Evolutionary conservation across 2,329 filamentous ascomycete genomes (phyloP).

Genomic region (Mariannaea elegans): DNA sequence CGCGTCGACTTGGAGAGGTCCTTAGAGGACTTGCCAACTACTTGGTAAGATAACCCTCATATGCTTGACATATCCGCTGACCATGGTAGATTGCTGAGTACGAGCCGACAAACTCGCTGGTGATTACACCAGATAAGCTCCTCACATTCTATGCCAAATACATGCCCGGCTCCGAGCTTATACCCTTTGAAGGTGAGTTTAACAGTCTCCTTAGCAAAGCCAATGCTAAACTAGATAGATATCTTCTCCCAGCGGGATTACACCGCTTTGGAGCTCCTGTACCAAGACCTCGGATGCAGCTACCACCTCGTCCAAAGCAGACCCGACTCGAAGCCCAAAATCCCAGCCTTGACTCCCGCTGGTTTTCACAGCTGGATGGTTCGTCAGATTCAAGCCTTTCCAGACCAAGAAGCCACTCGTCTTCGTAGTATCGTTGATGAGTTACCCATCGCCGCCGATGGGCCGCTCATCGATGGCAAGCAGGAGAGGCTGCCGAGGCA

Average conservation of each 20-base stretch:
- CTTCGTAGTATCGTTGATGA: conserved; percentile 73
- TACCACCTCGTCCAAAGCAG: conserved; percentile 71
- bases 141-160: conserved; percentile 76
- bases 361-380: conserved; percentile 79
- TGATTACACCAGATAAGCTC: conserved; percentile 81
- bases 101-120: conserved; percentile 55
- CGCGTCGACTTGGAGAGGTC: conserved; percentile 73
- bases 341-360: conserved; percentile 72
- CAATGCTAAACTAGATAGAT: conserved; percentile 43
- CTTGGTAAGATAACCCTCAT: conserved; percentile 60
- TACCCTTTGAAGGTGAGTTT: conserved; percentile 71
- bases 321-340: conserved; percentile 60
- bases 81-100: conserved; percentile 43
- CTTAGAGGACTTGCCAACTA: conserved; percentile 78
- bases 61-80: neutral
- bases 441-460: conserved; percentile 70
- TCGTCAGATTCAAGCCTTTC: conserved; percentile 77
- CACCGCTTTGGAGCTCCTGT: conserved; percentile 57
- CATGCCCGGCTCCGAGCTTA: conserved; percentile 69
- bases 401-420: conserved; percentile 77
- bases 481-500: conserved; percentile 82
- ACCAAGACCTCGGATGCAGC: conserved; percentile 61
- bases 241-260: conserved; percentile 56
- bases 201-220: neutral
- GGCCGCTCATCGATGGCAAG: conserved; percentile 67